Base-by-base conservation (phyloP, 2,329 filamentous ascomycete genomes). In the Paecilomyces formosus region DNA sequence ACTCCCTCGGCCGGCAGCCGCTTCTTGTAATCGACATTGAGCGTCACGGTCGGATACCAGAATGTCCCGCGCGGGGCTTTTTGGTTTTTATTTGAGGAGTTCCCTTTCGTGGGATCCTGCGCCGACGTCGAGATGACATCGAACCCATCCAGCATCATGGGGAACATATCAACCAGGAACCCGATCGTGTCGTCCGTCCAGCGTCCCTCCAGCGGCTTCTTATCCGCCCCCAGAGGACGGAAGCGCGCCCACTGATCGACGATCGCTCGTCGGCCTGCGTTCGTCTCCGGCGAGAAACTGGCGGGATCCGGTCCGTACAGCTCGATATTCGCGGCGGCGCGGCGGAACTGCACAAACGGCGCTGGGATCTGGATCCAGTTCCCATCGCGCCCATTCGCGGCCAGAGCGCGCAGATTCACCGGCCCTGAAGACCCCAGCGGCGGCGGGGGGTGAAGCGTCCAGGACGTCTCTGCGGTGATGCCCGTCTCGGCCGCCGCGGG, bases 11-110 rank as follows among this genome's bases (percentile, higher is more conserved):
- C 74, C 0, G 89, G 88, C 52, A 95, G 70, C 6, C 80, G 71
- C 69, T 88, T 89, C 77, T 93, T 94, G 45, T 92, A 77, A 62
- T 95, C 90, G 22, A 95, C 66, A 69, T 89, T 91, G 68, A 94
- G 74, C 18, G 86, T 76, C 1, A 95, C 72, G 0, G 90, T 95
- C 0, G 89, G 89, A 69, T 90, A 91, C 89, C 88, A 92, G 64
- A 84, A 85, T 71, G 56, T 74, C 2, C 26, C 55, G 59, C 26
- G 62, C 26, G 62, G 62, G 58, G 54, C 63, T 26, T 26, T 26
- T 26, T 26, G 24, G n/a, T n/a, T n/a, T n/a, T n/a, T n/a, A n/a
- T n/a, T n/a, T n/a, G n/a, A n/a, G 2, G 63, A 56, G 60, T 31
- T 58, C 55, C 0, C 58, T 55, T 35, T 60, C 61, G 68, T 55